Base-by-base conservation (phyloP, 345 rosid genomes). In the Pugionium cornutum region DNA sequence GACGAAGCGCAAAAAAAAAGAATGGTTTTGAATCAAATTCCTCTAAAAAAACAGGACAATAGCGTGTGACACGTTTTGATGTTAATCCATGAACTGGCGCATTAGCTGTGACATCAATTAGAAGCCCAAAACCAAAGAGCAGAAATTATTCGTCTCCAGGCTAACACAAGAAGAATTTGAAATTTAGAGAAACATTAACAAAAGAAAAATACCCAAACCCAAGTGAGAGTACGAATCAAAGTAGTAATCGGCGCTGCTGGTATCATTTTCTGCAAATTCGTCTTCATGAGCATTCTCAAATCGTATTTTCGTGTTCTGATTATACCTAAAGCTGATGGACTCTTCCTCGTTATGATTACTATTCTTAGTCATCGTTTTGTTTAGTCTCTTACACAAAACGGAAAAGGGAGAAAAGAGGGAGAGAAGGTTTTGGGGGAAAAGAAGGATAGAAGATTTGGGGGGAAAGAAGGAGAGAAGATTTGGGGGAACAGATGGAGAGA, bases 171-270 rank as follows among this genome's bases (percentile, higher is more conserved):
- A 32, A 37, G 9, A 28, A 4, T 1, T 9, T 27, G 18, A 63
- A 45, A 41, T 62, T 53, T 1, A 58, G 65, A n/a, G 58, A 31
- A 60, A 52, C 35, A 43, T 39, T 0, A 52, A 25, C 45, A 58
- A 10, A 59, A 56, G 53, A 36, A 10, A 69, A 33, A 43, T 83
- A 94, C 99, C 99, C 18, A 18, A 18, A 18, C 18, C 18, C 59
- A 94, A 94, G 82, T 94, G 99, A 69, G 99, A 88, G 82, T 94
- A 90, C 4, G 99, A 94, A 77, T 94, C 97, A 74, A 94, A 94
- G 84, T 90, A 94, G 74, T 94, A 94, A 73, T 94, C 99, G 50
- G 99, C 99, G 68, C 99, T 94, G 69, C 97, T 94, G 64, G 81
- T 80, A 11, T 84, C 96, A 8, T 49, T 78, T 67, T 68, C 49